Evolutionary conservation across 768 basidiomycete genomes (phyloP), one percentile per base, ranked within the genome.

Genomic region (Pleurotus cornucopiae): DNA sequence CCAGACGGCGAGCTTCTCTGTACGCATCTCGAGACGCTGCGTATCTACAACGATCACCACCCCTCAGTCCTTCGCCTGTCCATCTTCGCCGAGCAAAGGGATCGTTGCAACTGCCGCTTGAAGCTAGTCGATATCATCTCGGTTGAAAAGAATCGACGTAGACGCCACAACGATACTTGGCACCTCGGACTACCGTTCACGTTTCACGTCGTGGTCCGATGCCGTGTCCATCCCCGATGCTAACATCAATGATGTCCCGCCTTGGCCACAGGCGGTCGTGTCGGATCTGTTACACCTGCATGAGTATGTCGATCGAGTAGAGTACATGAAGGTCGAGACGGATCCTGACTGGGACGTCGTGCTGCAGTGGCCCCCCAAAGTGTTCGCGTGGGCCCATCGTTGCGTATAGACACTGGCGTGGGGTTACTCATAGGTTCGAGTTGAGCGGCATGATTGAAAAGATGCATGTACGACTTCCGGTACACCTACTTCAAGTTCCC

Each of bases 291-390:
- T 52, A 37, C 49, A 52, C 20, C 20, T 52, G 18, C 20, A 38
- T 16, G 49, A 52, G 49, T 52, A 52, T 40, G 49, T 52, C 37
- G 49, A 52, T 40, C 39, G 39, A 38, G 49, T 52, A 38, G 49
- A 52, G 16, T 52, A 26, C 25, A 26, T 6, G 5, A 41, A 18
- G 5, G 18, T 43, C 18, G 41, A 14, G 11, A 18, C 41, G 41
- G 41, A 43, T 43, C 41, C 41, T 14, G 40, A 41, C 14, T 43
- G 4, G 41, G 41, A 43, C 3, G 13, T 43, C 14, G 6, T 43
- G 14, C 41, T 13, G 6, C n/a, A n/a, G 14, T 4, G 41, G 41
- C 41, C 41, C 7, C 13, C 13, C 14, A 14, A 16, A 20, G 41
- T 43, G 41, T 43, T 43, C 13, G 7, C 41, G 5, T 43, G 13